Evolutionary conservation across 495 filamentous ascomycete species (phyloP), one percentile per base, ranked within the genome.

Genomic region (Aspergillus asperescens): DNA sequence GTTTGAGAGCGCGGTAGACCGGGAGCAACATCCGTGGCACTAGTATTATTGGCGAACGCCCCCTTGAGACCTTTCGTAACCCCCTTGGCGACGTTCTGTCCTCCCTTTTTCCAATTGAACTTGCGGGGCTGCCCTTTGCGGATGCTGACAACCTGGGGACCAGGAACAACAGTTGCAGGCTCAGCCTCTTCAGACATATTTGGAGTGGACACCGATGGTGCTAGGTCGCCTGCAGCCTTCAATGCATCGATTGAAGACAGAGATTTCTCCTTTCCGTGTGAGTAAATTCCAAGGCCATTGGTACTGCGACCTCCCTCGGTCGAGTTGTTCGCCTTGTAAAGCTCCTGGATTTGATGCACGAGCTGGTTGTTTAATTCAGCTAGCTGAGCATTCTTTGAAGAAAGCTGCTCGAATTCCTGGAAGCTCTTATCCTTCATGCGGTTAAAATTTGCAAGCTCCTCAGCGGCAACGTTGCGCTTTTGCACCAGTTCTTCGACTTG

Each of bases 91-190:
- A 97, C 84, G 34, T 86, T 87, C 67, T 94, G 89, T 20, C 89
- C 88, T 23, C 90, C 90, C 67, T 94, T 96, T 78, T 96, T 96
- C 92, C 93, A 97, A 70, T 93, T 94, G 73, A 96, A 96, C 65
- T 95, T 95, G 72, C 90, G 95, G 25, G 84, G 82, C 65, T 95
- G 87, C 43, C 86, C 88, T 74, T 95, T 95, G 49, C 88, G 83
- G 59, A 96, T 91, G 62, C 89, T 93, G 55, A 95, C 85, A 19
- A 96, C 84, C 48, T 95, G 92, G 20, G 93, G 90, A 12, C 89
- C 87, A 37, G 83, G 72, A 28, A 90, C 74, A 49, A 90, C 74
- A 8, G 84, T 79, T 12, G 81, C 78, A 9, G 83, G 77, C 49
- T 89, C 87, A 1, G 71, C 77, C 16, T 87, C 85, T n/a, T 82